A percentile compares a stretch with the other conserved stretches of the same genome.
These are phyloP conservation scores for Aspergillus cavernicola DNA, from an alignment of 495 filamentous ascomycete genomes.

Conservation along the genomic window DNA sequence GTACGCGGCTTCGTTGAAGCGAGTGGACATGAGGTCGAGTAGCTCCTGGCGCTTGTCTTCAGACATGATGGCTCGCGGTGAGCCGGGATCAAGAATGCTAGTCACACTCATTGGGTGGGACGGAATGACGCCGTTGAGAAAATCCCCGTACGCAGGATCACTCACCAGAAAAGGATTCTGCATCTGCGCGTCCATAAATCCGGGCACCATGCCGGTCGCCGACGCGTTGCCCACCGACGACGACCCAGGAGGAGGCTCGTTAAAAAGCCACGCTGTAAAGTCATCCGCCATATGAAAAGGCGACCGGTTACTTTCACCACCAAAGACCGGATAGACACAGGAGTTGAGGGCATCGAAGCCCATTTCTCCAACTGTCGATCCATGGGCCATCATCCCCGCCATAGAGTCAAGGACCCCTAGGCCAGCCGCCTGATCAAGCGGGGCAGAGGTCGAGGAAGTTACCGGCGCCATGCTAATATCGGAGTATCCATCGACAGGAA, in stretches of 20 bases:
- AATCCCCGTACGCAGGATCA: slow-evolving; percentile 36
- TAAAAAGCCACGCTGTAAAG: slow-evolving; percentile 89
- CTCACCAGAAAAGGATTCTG: slow-evolving; percentile 41
- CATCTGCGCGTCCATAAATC: slow-evolving; percentile 46
- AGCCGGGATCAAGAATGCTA: slow-evolving; percentile 78
- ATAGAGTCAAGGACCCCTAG: slow-evolving; percentile 29
- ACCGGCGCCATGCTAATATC: slow-evolving; percentile 25
- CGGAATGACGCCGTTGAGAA: slow-evolving; percentile 34
- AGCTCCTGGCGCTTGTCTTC: slow-evolving; percentile 84
- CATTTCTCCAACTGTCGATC: slow-evolving; percentile 35
- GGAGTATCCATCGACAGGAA: slow-evolving; percentile 27
- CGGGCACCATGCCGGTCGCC: slow-evolving; percentile 34
- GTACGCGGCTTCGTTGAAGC: slow-evolving; percentile 78
- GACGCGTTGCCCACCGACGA: slow-evolving; percentile 32
- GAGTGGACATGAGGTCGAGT: slow-evolving; percentile 76
- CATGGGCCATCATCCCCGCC: slow-evolving; percentile 28
- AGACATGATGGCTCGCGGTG: slow-evolving; percentile 75
- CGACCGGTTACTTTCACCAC: slow-evolving; percentile 78
- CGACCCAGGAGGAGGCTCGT: slow-evolving; percentile 44
- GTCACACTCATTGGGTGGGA: slow-evolving; percentile 87
- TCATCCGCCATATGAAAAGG: slow-evolving; percentile 88
- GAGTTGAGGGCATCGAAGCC: slow-evolving; percentile 62
- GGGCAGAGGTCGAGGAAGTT: slow-evolving; percentile 14
- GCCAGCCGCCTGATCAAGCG: slow-evolving; percentile 14
- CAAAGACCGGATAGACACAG: slow-evolving; percentile 79